Evolutionary conservation across 2,329 filamentous ascomycete species (phyloP), one percentile per base, ranked within the genome.

Genomic region (Penicillium hesseltinei): DNA sequence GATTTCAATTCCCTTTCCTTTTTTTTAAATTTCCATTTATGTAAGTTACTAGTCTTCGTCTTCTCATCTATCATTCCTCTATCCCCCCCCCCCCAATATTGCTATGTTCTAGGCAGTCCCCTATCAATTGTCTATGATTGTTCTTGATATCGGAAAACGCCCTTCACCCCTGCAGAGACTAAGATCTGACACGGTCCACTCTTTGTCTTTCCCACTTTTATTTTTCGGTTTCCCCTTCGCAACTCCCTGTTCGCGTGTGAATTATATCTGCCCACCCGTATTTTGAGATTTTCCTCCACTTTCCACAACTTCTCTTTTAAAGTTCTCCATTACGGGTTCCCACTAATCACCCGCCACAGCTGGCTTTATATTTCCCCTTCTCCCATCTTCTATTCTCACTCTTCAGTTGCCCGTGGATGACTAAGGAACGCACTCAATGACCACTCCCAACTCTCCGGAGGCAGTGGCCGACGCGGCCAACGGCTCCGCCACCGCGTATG

Each of bases 401-500:
- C 13, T 27, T 31, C 36, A 45, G 60, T 36, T 33, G 27, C 49
- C 69, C 53, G 66, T 72, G 62, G 72, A 75, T 70, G 73, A 74
- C 54, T 67, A 66, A 58, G 69, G 72, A 44, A 74, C 75, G 19
- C 71, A 73, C 66, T 74, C 75, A 54, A 79, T 78, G 77, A 77
- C 77, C 57, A 69, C 74, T 53, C 75, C 73, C 59, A 75, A 74
- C 38, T 77, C 78, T 19, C 70, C 77, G 54, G 73, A 77, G 62
- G 67, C 69, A 55, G 69, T 68, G 54, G 66, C 70, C 60, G 73
- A 76, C 58, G 66, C 71, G 60, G 69, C 73, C 60, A 73, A 73
- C 63, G 67, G 69, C 60, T 74, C 78, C 65, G 82, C 83, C 63
- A 78, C 86, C 66, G 87, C 86, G 47, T 97, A 99, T 76, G 93